Conservation (phyloP, 2,329 filamentous ascomycete species). For the Acarospora socialis region DNA sequence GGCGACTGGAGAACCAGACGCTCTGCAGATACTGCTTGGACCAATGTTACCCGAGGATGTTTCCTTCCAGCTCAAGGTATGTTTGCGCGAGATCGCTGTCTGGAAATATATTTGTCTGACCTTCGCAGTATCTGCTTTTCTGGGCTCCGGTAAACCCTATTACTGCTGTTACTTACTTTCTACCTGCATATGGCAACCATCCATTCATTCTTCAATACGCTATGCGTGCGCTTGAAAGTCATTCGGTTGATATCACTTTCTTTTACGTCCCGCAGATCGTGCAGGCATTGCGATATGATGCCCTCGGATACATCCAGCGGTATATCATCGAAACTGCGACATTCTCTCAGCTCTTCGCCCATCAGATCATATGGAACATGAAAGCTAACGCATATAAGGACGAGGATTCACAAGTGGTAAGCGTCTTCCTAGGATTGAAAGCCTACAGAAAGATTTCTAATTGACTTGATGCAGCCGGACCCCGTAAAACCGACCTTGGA, state of each 20-base stretch:
- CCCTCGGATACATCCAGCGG: slow-evolving; percentile 82
- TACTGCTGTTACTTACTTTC: slow-evolving; percentile 82
- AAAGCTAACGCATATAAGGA: slow-evolving; percentile 98
- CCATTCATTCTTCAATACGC: slow-evolving; percentile 93
- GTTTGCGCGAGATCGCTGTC: slow-evolving; percentile 3
- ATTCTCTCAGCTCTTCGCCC: slow-evolving; percentile 94
- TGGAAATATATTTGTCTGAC: slow-evolving; percentile 1
- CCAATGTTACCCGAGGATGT: slow-evolving; percentile 64
- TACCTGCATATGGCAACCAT: slow-evolving; percentile 81
- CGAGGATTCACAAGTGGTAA: slow-evolving; percentile 71
- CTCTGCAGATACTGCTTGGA: slow-evolving; percentile 68
- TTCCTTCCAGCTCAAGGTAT: slow-evolving; percentile 68
- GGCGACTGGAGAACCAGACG: slow-evolving; percentile 67
- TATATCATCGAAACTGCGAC: slow-evolving; percentile 96
- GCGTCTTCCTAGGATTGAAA: too few relatives aligned
- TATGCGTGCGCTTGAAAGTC: slow-evolving; percentile 84
- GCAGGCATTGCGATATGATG: slow-evolving; percentile 84
- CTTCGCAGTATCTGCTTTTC: slow-evolving; percentile 63
- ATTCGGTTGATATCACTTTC: slow-evolving; percentile 93
- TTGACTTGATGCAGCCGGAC: too few relatives aligned
- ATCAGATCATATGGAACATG: slow-evolving; percentile 99
- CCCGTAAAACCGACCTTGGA: slow-evolving; percentile 87
- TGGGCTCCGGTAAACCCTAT: slow-evolving; percentile 90
- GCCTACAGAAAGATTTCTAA: neutral
- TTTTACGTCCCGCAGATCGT: slow-evolving; percentile 99